Base-by-base conservation (phyloP, 73 alveolate species). In the Effrenium voratum region DNA sequence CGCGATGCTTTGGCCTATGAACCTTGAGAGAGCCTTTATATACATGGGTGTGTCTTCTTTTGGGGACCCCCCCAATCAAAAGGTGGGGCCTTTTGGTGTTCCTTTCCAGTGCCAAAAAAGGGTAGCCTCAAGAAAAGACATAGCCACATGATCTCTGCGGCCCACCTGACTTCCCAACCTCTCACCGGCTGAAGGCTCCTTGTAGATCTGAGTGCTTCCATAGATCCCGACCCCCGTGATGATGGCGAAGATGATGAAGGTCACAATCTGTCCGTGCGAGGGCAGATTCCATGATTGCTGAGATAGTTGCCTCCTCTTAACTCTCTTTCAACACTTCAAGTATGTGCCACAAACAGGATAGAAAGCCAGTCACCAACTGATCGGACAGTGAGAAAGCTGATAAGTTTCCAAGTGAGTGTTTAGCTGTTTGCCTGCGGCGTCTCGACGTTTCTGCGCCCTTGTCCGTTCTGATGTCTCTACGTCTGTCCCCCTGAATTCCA, bases 191-290 rank as follows among this genome's bases (percentile, higher is more conserved):
- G 30, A 0, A 2, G 22, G 16, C 55, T 30, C 92, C 95, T 88
- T 87, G 84, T 87, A 87, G 95, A 60, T 60, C 84, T 59, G 22
- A 22, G 95, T 87, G 68, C 84, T 59, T 30, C 95, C 95, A 40
- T 15, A 86, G 94, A 86, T 86, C 43, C 83, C 92, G 70, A 82
- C 92, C n/a, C 92, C 92, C 5, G 75, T 36, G 32, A 82, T 8
- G 46, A 50, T 60, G 16, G 92, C 92, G 34, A 82, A 82, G 76
- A 82, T 22, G 40, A 82, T 10, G 52, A 82, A 82, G 30, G 92
- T 82, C 76, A 82, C 6, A n/a, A 82, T 38, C 92, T 82, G 73
- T 19, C n/a, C n/a, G n/a, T n/a, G n/a, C n/a, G n/a, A n/a, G n/a
- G n/a, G n/a, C n/a, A n/a, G 38, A 49, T 30, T n/a, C 46, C 19